These are phyloP conservation scores for Rubia peregrina DNA, from an alignment of 305 asterid species.

Conservation along the genomic window DNA sequence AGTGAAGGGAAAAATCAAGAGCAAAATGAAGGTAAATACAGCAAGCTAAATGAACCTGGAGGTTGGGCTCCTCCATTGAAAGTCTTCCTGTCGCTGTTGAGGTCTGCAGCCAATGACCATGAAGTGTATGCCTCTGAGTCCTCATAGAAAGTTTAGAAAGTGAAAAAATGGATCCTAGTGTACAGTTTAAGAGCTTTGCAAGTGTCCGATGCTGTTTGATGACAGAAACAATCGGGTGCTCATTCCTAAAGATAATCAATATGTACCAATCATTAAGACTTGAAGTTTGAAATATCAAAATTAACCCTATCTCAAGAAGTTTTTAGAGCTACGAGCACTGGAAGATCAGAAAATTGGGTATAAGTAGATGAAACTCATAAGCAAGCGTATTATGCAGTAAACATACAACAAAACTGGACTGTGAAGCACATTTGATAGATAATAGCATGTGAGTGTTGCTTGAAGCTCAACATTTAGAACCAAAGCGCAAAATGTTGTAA, in stretches of 20 bases:
- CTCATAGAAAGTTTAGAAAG: conserved; percentile 82
- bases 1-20: background rate
- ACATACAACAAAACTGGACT: background rate
- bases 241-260: conserved; percentile 54
- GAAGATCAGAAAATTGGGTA: conserved; percentile 21
- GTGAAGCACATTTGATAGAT: background rate
- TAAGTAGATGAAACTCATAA: conserved; percentile 1
- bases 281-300: conserved; percentile 7
- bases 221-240: conserved; percentile 82
- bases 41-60: conserved; percentile 53
- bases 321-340: conserved; percentile 12
- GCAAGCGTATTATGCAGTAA: background rate
- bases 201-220: conserved; percentile 88
- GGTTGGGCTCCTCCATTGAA: conserved; percentile 98
- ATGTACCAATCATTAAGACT: conserved; percentile 12
- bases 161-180: conserved; percentile 85
- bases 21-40: conserved; percentile 9
- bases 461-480: conserved; percentile 5
- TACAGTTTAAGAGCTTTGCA: conserved; percentile 84
- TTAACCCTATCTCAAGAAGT: background rate
- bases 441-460: background rate
- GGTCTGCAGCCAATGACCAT: conserved; percentile 99
- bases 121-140: conserved; percentile 80
- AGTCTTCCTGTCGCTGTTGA: conserved; percentile 96
- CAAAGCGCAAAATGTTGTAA: background rate